These are phyloP conservation scores for Cercophora sp. DNA, from an alignment of 495 filamentous ascomycete species.

Conservation along the genomic window DNA sequence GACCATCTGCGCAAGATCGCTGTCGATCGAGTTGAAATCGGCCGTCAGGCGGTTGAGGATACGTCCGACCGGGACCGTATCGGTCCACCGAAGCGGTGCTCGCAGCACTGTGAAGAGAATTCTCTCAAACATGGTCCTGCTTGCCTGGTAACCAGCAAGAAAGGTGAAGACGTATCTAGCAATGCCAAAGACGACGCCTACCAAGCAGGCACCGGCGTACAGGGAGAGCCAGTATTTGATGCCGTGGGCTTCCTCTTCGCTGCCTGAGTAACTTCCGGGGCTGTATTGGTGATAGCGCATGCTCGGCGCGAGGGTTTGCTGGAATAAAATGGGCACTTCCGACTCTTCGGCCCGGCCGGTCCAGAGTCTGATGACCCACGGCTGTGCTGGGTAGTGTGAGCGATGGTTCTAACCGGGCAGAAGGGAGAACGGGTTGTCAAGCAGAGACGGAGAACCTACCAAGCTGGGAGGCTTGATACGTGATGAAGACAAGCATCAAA, in stretches of 20 bases:
- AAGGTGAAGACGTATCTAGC: slow-evolving; percentile 51
- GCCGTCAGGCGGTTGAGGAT: slow-evolving; percentile 72
- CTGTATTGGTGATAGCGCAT: slow-evolving; percentile 21
- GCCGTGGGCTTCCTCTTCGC: slow-evolving; percentile 25
- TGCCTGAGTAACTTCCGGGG: too few relatives aligned
- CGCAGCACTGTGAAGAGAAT: slow-evolving; percentile 60
- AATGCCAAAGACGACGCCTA: slow-evolving; percentile 48
- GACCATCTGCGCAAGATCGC: slow-evolving; percentile 51
- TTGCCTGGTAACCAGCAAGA: slow-evolving; percentile 52
- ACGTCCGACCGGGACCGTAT: slow-evolving; percentile 68
- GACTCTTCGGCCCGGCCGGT: slow-evolving; percentile 44
- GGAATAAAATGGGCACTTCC: too few relatives aligned
- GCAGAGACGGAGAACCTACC: slow-evolving; percentile 29
- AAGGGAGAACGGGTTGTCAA: too few relatives aligned
- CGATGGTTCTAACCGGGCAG: not conserved
- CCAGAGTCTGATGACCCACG: slow-evolving; percentile 65
- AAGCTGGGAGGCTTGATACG: slow-evolving; percentile 45
- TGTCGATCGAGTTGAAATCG: slow-evolving; percentile 66
- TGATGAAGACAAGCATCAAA: slow-evolving; percentile 43
- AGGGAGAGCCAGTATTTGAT: slow-evolving; percentile 58
- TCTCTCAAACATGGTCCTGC: slow-evolving; percentile 55
- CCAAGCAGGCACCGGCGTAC: slow-evolving; percentile 56
- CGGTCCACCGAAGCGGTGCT: slow-evolving; percentile 66
- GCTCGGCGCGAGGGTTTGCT: not conserved
- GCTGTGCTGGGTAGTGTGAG: slow-evolving; percentile 26